Evolutionary conservation across 768 basidiomycete genomes (phyloP).

Genomic region (Agrocybe praecox): DNA sequence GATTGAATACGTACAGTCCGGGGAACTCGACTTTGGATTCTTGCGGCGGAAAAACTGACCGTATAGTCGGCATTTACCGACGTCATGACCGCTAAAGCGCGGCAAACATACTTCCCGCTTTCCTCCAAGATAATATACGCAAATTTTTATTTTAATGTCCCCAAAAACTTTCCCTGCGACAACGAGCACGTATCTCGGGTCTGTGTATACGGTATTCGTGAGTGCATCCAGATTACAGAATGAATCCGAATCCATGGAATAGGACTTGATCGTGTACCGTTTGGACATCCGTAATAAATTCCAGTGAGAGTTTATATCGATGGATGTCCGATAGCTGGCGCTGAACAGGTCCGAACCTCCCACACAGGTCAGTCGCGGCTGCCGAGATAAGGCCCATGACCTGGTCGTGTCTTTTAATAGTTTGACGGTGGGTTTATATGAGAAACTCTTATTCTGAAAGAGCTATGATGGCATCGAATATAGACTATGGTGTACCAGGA

Average conservation of each 20-base stretch:
- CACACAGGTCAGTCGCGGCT: conserved; percentile 2
- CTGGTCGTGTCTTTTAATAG: neutral
- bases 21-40: too few relatives aligned
- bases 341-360: neutral
- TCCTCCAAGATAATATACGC: too few relatives aligned
- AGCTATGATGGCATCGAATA: neutral
- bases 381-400: conserved; percentile 3
- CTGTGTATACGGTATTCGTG: too few relatives aligned
- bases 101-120: too few relatives aligned
- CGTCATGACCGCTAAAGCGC: too few relatives aligned
- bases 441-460: conserved; percentile 5
- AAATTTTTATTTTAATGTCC: too few relatives aligned
- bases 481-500: neutral
- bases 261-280: neutral
- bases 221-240: neutral
- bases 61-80: too few relatives aligned
- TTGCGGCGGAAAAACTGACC: too few relatives aligned
- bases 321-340: neutral
- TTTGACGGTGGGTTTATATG: conserved; percentile 2
- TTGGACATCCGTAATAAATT: neutral
- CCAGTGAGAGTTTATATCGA: neutral
- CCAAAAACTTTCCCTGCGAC: too few relatives aligned
- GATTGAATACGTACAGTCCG: too few relatives aligned
- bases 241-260: neutral
- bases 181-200: too few relatives aligned